phyloP scores from a whole-genome alignment of 495 filamentous ascomycete genomes.

The Opeltia flavorubescens region DNA sequence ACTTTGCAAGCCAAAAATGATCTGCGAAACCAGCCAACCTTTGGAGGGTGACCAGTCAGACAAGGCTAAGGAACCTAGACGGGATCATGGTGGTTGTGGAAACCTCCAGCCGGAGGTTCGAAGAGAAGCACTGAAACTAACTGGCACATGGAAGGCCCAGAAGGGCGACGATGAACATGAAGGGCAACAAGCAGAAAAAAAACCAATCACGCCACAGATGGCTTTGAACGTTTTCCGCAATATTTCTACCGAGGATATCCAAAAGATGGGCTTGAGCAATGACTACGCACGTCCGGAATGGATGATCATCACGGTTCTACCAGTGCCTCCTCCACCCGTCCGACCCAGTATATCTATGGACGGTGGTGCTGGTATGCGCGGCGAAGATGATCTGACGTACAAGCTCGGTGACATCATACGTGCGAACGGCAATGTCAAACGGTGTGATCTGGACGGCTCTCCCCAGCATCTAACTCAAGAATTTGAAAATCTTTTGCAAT shows the following conservation, averaged over 20 bases:
- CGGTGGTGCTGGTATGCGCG: slow-evolving; percentile 72
- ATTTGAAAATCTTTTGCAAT: slow-evolving; percentile 86
- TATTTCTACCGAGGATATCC: slow-evolving; percentile 66
- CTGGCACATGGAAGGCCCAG: slow-evolving; percentile 63
- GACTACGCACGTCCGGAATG: slow-evolving; percentile 93
- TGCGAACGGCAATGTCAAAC: slow-evolving; percentile 84
- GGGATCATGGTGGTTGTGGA: slow-evolving; percentile 81
- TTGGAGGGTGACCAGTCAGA: slow-evolving; percentile 43
- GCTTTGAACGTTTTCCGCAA: slow-evolving; percentile 73
- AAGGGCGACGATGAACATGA: slow-evolving; percentile 56
- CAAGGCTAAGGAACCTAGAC: slow-evolving; percentile 33
- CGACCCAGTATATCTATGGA: slow-evolving; percentile 91
- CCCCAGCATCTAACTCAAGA: slow-evolving; percentile 79
- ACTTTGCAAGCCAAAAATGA: slow-evolving; percentile 70
- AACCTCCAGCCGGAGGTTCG: slow-evolving; percentile 80
- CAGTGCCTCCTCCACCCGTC: slow-evolving; percentile 89
- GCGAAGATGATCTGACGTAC: slow-evolving; percentile 97
- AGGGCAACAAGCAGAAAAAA: slow-evolving; percentile 63
- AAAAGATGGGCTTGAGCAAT: slow-evolving; percentile 77
- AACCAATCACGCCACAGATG: slow-evolving; percentile 65
- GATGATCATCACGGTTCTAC: slow-evolving; percentile 93
- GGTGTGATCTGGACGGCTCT: slow-evolving; percentile 76
- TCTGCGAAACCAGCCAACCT: slow-evolving; percentile 61
- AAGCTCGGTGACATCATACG: slow-evolving; percentile 97
- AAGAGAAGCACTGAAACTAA: slow-evolving; percentile 68